Conservation (phyloP, 768 basidiomycete species). For the Gloeophyllum trabeum region DNA sequence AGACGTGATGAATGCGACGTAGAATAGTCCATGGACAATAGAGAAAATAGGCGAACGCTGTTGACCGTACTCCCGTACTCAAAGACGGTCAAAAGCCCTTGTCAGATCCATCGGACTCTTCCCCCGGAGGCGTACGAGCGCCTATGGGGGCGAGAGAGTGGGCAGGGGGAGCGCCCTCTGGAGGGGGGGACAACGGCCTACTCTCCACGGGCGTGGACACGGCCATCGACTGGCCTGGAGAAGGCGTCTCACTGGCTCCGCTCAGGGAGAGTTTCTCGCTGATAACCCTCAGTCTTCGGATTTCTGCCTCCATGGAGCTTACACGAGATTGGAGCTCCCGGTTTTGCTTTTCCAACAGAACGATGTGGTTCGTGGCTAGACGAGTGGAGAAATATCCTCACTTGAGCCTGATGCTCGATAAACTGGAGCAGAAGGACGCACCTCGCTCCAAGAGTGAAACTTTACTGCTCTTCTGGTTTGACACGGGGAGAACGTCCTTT, state of each 20-base stretch:
- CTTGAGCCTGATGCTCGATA: slow-evolving; percentile 2
- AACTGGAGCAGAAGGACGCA: slow-evolving; percentile 21
- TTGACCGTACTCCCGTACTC: no score
- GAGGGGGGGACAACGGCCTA: slow-evolving; percentile 54
- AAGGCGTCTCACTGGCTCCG: slow-evolving; percentile 41
- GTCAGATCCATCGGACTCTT: slow-evolving; percentile 40
- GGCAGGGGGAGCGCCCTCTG: slow-evolving; percentile 33
- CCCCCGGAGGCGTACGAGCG: slow-evolving; percentile 51
- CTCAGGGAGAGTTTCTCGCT: slow-evolving; percentile 80
- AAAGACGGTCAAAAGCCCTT: slow-evolving; percentile 16
- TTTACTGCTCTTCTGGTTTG: slow-evolving; percentile 88
- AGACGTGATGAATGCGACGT: slow-evolving; percentile 9
- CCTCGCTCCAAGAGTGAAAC: slow-evolving; percentile 83
- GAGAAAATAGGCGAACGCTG: no score
- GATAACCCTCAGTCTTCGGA: slow-evolving; percentile 55
- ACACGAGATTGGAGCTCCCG: slow-evolving; percentile 63
- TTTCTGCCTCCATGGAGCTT: slow-evolving; percentile 53
- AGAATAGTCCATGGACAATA: no score
- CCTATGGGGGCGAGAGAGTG: slow-evolving; percentile 45
- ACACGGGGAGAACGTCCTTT: slow-evolving; percentile 78
- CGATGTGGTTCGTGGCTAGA: slow-evolving; percentile 72
- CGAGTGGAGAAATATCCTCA: no score
- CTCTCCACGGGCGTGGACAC: slow-evolving; percentile 27
- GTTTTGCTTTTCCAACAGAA: slow-evolving; percentile 60
- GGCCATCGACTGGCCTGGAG: slow-evolving; percentile 34